A percentile compares a stretch with the other conserved stretches of the same genome.
These are phyloP conservation scores for Turritis glabra DNA, from an alignment of 345 rosid species.

Conservation along the genomic window DNA sequence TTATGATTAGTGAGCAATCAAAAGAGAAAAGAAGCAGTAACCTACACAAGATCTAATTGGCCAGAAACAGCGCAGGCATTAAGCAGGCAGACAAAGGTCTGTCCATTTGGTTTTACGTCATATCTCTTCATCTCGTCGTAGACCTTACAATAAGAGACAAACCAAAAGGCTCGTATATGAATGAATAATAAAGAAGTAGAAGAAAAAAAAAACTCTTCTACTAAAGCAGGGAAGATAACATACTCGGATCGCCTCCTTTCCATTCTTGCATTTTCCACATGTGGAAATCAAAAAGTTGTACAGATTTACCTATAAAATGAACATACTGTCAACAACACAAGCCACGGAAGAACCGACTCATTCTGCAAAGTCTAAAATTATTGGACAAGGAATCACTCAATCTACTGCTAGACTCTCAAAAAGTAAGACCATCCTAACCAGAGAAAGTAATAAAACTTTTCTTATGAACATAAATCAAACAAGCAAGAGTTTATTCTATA, in stretches of 20 bases:
- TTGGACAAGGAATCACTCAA: background rate
- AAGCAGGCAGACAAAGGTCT: slow-evolving; percentile 80
- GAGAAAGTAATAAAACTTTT: background rate
- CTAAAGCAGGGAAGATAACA: slow-evolving; percentile 13
- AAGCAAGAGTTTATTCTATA: background rate
- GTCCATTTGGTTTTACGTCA: slow-evolving; percentile 90
- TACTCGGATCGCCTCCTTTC: slow-evolving; percentile 73
- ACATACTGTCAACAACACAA: background rate
- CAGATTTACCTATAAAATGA: slow-evolving; percentile 56
- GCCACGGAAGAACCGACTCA: background rate
- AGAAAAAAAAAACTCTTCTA: background rate
- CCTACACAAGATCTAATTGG: slow-evolving; percentile 84
- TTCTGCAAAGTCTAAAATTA: background rate
- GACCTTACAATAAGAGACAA: slow-evolving; percentile 47
- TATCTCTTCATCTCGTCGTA: slow-evolving; percentile 90
- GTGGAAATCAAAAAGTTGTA: slow-evolving; percentile 86
- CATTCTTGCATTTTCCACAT: slow-evolving; percentile 86
- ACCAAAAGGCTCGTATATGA: background rate
- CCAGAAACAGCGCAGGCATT: slow-evolving; percentile 93
- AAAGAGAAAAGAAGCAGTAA: slow-evolving; percentile 36
- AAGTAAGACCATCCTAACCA: background rate
- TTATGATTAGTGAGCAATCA: background rate
- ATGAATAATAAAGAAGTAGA: background rate
- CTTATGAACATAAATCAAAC: background rate
- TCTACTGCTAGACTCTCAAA: background rate